A percentile compares a stretch with the other conserved stretches of the same genome.
Evolutionary conservation across 148 eudicot species (phyloP).

Genomic region (Tetragonia tetragonoides): DNA sequence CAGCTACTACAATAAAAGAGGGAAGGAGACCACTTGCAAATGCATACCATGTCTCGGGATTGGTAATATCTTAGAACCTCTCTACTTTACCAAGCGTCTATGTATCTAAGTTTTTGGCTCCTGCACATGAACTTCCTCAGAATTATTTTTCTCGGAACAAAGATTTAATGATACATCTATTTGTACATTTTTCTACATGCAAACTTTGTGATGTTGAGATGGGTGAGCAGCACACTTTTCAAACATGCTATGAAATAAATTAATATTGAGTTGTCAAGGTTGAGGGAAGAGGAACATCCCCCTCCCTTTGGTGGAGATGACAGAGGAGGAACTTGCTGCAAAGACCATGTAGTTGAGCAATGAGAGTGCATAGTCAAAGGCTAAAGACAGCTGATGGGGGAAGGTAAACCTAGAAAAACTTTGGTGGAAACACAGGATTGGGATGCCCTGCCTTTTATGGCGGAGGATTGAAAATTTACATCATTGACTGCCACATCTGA

Average conservation of each 20-base stretch:
- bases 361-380: neutral
- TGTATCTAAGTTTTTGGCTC: neutral
- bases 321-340: neutral
- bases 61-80: slow-evolving; percentile 44
- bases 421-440: neutral
- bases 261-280: neutral
- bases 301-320: neutral
- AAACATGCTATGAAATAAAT: neutral
- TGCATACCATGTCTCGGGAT: slow-evolving; percentile 93
- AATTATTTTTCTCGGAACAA: neutral
- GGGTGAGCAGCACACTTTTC: neutral
- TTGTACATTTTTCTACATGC: slow-evolving; percentile 3
- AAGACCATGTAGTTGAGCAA: too few relatives aligned
- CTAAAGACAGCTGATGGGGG: neutral
- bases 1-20: slow-evolving; percentile 76
- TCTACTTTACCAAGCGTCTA: neutral
- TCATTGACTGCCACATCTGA: neutral
- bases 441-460: neutral
- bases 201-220: neutral
- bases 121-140: neutral
- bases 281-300: neutral
- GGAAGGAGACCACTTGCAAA: slow-evolving; percentile 79
- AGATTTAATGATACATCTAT: neutral
- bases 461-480: neutral
- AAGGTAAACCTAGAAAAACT: neutral